Evolutionary conservation across 2,329 filamentous ascomycete species (phyloP), one percentile per base, ranked within the genome.

Genomic region (Epichloe gansuensis): DNA sequence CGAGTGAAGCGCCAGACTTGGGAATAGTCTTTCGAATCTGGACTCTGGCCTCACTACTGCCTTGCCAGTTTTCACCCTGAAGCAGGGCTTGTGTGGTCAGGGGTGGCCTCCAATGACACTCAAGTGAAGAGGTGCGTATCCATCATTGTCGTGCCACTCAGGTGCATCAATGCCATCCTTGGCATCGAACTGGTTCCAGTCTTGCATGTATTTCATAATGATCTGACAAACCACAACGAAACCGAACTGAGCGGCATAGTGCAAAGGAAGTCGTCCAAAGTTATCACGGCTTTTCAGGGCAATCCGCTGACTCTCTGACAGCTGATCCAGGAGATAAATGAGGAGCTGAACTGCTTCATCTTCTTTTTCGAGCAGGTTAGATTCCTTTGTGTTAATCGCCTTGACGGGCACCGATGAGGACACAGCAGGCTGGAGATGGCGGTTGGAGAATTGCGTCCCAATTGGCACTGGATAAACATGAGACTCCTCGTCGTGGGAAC

Each of bases 241-340:
- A 2, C 93, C 93, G 64, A 94, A 95, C 65, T 97, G 90, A 0
- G 93, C 91, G 3, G 90, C 90, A 64, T 96, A 96, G 66, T 97
- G 91, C 11, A 97, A 75, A 1, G 91, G 90, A 13, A 91, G 77
- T 4, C 91, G 85, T 3, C 89, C 91, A 55, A 91, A 86, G 0
- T 82, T 77, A 68, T 97, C 91, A 54, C 78, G 82, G 12, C 80
- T 78, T 48, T 78, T 73, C 11, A 97, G 72, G 0, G 85, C 85
- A 12, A 66, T 58, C 11, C 84, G 80, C 59, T 97, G 91, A 9
- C 78, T 72, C 0, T 78, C 75, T 11, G 74, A 78, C 7, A 98
- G 75, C 31, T 76, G 74, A 46, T 90, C 83, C 4, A 98, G 74
- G 3, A 85, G 64, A 52, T 74, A 80, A 2, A 69, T 63, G 11